phyloP scores from a whole-genome alignment of 2,329 filamentous ascomycete species.

The Verticillium klebahnii region DNA sequence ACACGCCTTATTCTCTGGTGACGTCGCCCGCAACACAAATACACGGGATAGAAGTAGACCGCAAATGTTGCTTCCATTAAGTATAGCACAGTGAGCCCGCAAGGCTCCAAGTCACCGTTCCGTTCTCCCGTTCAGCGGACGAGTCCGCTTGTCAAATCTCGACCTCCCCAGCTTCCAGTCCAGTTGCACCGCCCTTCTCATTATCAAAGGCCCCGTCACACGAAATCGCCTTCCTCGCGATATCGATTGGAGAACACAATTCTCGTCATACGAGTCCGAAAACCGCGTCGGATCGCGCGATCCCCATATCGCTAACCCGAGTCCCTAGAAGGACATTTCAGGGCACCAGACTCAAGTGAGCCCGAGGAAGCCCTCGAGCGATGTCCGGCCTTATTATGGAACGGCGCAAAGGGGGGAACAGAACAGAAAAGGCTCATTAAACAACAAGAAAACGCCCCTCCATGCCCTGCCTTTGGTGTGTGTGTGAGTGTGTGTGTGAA shows the following conservation, averaged over 20 bases:
- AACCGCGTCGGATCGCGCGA: background rate
- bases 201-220: background rate
- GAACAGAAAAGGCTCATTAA: background rate
- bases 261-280: background rate
- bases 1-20: no score
- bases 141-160: background rate
- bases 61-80: background rate
- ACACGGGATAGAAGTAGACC: background rate
- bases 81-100: background rate
- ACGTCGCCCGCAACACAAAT: background rate
- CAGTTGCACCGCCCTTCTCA: background rate
- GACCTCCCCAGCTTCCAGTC: background rate
- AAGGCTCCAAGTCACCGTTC: background rate
- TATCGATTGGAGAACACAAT: background rate
- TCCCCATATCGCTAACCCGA: background rate
- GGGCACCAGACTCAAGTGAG: background rate
- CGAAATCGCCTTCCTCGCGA: background rate
- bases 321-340: background rate
- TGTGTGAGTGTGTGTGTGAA: conserved; percentile 2
- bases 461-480: conserved; percentile 1
- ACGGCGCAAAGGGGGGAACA: background rate
- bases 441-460: background rate
- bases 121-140: background rate
- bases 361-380: background rate
- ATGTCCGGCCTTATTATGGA: background rate